Conservation (phyloP, 768 basidiomycete genomes). For the Albatrellus ellisii region DNA sequence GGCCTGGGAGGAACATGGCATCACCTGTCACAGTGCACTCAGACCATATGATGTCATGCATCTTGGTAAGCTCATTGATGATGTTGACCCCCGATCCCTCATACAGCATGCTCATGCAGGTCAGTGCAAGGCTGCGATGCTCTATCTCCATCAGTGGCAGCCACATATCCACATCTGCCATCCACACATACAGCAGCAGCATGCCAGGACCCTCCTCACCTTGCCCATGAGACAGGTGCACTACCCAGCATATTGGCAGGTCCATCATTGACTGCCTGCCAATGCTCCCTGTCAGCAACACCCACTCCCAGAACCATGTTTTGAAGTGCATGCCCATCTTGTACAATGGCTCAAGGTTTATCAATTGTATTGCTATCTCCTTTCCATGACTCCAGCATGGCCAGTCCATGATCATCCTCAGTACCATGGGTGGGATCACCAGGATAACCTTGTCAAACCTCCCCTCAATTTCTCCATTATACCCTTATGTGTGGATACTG, state of each 20-base stretch:
- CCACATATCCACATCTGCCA: conserved; percentile 15
- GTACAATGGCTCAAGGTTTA: conserved; percentile 15
- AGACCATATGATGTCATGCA: conserved; percentile 16
- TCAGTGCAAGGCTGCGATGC: conserved; percentile 12
- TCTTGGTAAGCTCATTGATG: neutral
- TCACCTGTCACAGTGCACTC: conserved; percentile 15
- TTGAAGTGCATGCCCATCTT: conserved; percentile 13
- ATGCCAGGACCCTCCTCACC: conserved; percentile 16
- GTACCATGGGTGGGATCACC: conserved; percentile 14
- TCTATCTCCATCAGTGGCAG: conserved; percentile 12
- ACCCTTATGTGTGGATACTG: conserved; percentile 1
- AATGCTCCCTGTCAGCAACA: conserved; percentile 1
- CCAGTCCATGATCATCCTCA: conserved; percentile 14
- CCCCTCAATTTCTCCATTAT: neutral
- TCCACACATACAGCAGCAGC: conserved; percentile 18
- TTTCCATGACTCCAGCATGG: conserved; percentile 11
- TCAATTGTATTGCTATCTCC: conserved; percentile 15
- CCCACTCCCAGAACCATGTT: conserved; percentile 12
- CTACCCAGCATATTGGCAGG: conserved; percentile 12
- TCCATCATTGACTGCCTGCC: conserved; percentile 12
- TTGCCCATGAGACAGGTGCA: conserved; percentile 11
- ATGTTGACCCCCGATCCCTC: conserved; percentile 5
- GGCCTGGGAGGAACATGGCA: conserved; percentile 19
- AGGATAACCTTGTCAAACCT: conserved; percentile 15
- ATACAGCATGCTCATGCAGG: conserved; percentile 14